Evolutionary conservation across 495 filamentous ascomycete genomes (phyloP), one percentile per base, ranked within the genome.

Genomic region (Letharia lupina): DNA sequence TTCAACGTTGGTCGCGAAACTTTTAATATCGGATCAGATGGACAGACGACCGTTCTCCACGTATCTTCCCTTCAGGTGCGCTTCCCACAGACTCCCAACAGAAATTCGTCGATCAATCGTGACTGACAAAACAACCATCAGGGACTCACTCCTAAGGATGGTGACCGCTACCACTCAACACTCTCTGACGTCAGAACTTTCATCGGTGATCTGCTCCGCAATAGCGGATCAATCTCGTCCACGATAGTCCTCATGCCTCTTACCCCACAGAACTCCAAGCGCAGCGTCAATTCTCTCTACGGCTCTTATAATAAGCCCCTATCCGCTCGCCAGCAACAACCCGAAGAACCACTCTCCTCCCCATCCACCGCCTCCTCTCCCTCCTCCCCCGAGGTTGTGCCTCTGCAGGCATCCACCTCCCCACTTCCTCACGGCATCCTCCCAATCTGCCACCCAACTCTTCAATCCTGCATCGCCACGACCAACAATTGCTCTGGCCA

Each of bases 401-500:
- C 66, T 58, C 58, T 72, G 57, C 47, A 69, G 52, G 45, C 71
- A 68, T 60, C 52, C 65, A 59, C 47, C 39, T 37, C 65, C 63
- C 57, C 74, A 73, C 56, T 41, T 66, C 78, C 69, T 42, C 54
- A 47, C 18, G 76, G 76, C 70, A 70, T 76, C 57, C 72, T 77
- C 37, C 82, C 84, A 35, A 67, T 83, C 65, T 96, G 91, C 78
- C 87, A 91, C 77, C 60, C 75, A 56, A 84, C 82, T 12, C 77
- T 83, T 65, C 80, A 83, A 28, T 76, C 79, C 64, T 94, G 90
- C 76, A 74, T 79, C 37, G 76, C 75, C 47, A 72, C 76, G 57
- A 96, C 92, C 18, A 80, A 82, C 71, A 81, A 82, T 68, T 96
- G 92, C 77, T 88, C 87, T 5, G 84, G 86, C 60, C 92, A 91